Evolutionary conservation across 495 filamentous ascomycete species (phyloP), one percentile per base, ranked within the genome.

Genomic region (Talaromyces stipitatus): DNA sequence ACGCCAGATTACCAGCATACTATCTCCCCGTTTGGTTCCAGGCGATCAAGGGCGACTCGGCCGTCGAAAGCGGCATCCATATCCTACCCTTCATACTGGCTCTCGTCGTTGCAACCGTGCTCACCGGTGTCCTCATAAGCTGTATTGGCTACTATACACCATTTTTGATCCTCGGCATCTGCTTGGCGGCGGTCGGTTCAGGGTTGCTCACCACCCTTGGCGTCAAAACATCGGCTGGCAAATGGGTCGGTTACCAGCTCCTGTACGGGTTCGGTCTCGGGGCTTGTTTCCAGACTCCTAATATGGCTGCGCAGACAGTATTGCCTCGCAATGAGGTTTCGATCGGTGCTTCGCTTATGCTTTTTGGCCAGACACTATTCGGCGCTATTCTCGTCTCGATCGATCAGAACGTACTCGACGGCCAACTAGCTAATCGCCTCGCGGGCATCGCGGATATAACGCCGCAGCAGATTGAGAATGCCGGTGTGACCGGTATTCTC

Each of bases 61-160:
- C 72, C 14, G 61, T 63, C 1, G 12, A 61, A 1, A 58, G 67
- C 5, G 74, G 70, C 1, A 58, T 75, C 55, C 50, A 59, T 36
- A 64, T 62, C 4, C 53, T 78, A 3, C 69, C 91, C 72, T 0
- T 48, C 66, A 86, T 85, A 12, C 62, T 95, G 51, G 74, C 83
- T 0, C 78, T 94, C 11, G 28, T 59, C 72, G 12, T 51, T 69
- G 0, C 54, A 54, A 30, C 50, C 64, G 82, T 77, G 8, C 60
- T 60, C 2, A 85, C 82, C 0, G 91, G 91, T 27, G 62, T 88
- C 54, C 71, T 84, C 61, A 92, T 94, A 67, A 80, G 82, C 51
- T 89, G 87, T 65, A 27, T 26, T 61, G 11, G 50, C 3, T 74
- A 75, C 57, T 80, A 78, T 57, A 65, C 63, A 1, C 83, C 84